phyloP scores from a whole-genome alignment of 805 yeast species.

The Sugiyamaella boreocaroliniensis region DNA sequence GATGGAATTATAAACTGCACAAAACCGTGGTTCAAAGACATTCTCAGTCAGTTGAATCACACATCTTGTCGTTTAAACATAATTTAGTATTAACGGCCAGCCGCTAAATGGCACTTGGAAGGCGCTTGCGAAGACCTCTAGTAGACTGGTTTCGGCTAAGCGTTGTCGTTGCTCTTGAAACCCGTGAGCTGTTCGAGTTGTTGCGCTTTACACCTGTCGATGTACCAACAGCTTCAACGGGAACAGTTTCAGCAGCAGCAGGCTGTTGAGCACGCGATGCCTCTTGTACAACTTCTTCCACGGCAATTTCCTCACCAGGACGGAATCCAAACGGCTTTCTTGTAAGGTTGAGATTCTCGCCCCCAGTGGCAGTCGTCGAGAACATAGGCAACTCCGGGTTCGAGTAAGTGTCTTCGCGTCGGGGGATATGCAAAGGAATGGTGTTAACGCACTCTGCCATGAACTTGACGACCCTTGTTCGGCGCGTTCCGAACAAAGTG shows the following conservation, averaged over 20 bases:
- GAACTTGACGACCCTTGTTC: slow-evolving; percentile 27
- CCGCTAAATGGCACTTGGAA: background rate
- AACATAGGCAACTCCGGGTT: slow-evolving; percentile 31
- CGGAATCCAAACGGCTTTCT: slow-evolving; percentile 1
- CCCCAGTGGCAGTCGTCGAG: background rate
- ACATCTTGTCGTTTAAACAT: background rate
- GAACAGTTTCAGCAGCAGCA: background rate
- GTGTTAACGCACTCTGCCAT: slow-evolving; percentile 28
- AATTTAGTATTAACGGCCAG: background rate
- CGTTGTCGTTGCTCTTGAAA: background rate
- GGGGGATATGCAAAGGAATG: slow-evolving; percentile 32
- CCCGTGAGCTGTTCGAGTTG: slow-evolving; percentile 2
- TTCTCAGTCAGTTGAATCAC: background rate
- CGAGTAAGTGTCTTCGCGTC: slow-evolving; percentile 29
- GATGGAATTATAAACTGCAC: no score
- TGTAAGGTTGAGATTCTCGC: background rate
- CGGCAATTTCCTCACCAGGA: background rate
- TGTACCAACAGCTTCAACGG: no score
- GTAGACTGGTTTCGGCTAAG: background rate
- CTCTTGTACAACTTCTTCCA: background rate
- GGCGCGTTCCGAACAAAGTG: slow-evolving; percentile 24
- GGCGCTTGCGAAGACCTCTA: background rate
- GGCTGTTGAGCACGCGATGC: background rate
- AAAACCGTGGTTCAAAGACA: no score
- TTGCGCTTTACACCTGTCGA: no score